Evolutionary conservation across 2,329 filamentous ascomycete species (phyloP).

Genomic region (Parafenestella ontariensis): DNA sequence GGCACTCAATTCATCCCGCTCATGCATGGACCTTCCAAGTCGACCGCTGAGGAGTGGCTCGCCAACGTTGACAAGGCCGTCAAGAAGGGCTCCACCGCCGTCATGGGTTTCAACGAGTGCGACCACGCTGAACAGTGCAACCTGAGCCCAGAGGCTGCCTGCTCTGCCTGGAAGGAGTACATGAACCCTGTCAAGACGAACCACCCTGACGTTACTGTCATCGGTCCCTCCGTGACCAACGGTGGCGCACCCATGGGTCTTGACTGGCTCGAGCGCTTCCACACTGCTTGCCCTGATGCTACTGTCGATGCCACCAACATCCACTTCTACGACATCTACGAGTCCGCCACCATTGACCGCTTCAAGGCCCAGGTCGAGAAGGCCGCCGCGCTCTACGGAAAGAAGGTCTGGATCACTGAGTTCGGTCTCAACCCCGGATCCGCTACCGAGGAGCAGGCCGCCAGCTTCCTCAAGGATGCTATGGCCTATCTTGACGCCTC

Average conservation of each 20-base stretch:
- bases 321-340: conserved; percentile 50
- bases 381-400: conserved; percentile 35
- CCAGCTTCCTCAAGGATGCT: conserved; percentile 43
- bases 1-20: conserved; percentile 68
- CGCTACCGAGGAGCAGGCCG: conserved; percentile 35
- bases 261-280: conserved; percentile 43
- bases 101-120: conserved; percentile 52
- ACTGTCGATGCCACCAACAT: conserved; percentile 46
- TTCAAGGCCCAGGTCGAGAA: conserved; percentile 51
- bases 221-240: conserved; percentile 46
- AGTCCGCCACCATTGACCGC: conserved; percentile 34
- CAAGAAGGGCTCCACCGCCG: conserved; percentile 38
- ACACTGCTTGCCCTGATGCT: conserved; percentile 43
- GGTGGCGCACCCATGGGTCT: conserved; percentile 32
- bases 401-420: conserved; percentile 49
- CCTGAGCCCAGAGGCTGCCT: conserved; percentile 41
- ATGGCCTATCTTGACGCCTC: conserved; percentile 44
- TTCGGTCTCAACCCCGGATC: conserved; percentile 45
- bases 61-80: conserved; percentile 51
- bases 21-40: conserved; percentile 37
- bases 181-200: conserved; percentile 39
- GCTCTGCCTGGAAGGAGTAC: conserved; percentile 40
- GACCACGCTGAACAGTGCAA: conserved; percentile 44
- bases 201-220: conserved; percentile 41
- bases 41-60: conserved; percentile 34